Base-by-base conservation (phyloP, 2,329 filamentous ascomycete species). In the Diaporthe nobilis region DNA sequence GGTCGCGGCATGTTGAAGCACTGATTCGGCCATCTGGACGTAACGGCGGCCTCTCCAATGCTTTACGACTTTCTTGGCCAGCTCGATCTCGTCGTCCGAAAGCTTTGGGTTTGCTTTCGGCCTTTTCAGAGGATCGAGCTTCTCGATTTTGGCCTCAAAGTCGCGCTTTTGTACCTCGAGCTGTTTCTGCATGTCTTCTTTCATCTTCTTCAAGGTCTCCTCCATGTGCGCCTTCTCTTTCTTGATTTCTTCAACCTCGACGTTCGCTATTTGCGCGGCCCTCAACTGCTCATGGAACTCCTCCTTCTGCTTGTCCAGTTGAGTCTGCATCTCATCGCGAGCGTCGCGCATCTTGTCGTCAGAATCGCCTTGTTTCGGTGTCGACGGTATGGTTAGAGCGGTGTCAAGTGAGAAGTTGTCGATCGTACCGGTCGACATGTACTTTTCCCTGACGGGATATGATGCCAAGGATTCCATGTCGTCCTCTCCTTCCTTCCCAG, bases 381-480 rank as follows among this genome's bases (percentile, higher is more conserved):
- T 98, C 0, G 95, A 97, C 2, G 97, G 97, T 89, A 98, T 95
- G 0, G 97, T 99, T 70, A 99, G 88, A 17, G 93, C 94, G 1
- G 97, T 99, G 82, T 99, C 97, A 22, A 99, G 88, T 2, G 96
- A 98, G 81, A 98, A 97, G 82, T 98, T 98, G 85, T 99, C 97
- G 72, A 98, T 89, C 0, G 96, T 98, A 2, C 96, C 96, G 73
- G 94, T 97, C 3, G 96, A 98, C 86, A 98, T 91, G 84, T 98
- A 98, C 82, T 98, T 98, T 80, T 99, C 97, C 71, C 97, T 90
- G 42, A 96, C 88, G 2, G 95, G 93, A 81, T 96, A 98, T 0
- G 96, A 98, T 39, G 93, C 94, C 65, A 94, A 91, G 0, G 96
- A 98, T 79, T 99, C 97, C 72, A 93, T 92, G 82, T 98, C 97